These are phyloP conservation scores for Erigeron philadelphicus DNA, from an alignment of 140 eudicot species.

Conservation along the genomic window DNA sequence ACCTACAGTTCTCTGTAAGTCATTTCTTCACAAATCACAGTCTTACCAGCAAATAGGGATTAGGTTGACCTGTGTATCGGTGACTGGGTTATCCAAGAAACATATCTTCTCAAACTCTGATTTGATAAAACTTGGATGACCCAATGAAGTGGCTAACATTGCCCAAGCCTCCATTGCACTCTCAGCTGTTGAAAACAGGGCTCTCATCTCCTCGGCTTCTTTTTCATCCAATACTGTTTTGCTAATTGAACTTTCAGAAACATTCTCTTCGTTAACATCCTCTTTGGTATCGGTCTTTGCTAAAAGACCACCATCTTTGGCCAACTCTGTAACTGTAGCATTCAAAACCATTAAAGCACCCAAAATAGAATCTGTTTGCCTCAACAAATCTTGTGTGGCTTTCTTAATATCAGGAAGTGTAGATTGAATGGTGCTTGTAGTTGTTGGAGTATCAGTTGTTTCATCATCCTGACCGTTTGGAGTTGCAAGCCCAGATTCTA, in stretches of 20 bases:
- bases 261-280: constrained; percentile 30
- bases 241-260: constrained; percentile 24
- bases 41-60: constrained; percentile 4
- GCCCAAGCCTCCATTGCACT: constrained; percentile 99
- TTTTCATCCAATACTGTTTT: constrained; percentile 52
- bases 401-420: constrained; percentile 70
- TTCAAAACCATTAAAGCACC: constrained; percentile 83
- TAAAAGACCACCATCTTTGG: constrained; percentile 39
- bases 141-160: constrained; percentile 82
- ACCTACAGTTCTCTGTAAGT: constrained; percentile 46
- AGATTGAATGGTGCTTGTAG: constrained; percentile 28
- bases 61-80: constrained; percentile 74
- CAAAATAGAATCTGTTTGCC: constrained; percentile 82
- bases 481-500: constrained; percentile 93
- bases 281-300: constrained; percentile 32
- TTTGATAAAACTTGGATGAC: constrained; percentile 80
- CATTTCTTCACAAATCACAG: constrained; percentile 16
- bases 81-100: constrained; percentile 69
- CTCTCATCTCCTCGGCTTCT: constrained; percentile 82
- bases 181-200: constrained; percentile 89
- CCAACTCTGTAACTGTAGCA: constrained; percentile 72
- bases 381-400: constrained; percentile 69
- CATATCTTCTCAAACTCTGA: constrained; percentile 88
- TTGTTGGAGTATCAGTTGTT: constrained; percentile 16
- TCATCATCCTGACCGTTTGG: constrained; percentile 40